Conservation (phyloP, 441 rosid genomes). For the Aleurites moluccanus region DNA sequence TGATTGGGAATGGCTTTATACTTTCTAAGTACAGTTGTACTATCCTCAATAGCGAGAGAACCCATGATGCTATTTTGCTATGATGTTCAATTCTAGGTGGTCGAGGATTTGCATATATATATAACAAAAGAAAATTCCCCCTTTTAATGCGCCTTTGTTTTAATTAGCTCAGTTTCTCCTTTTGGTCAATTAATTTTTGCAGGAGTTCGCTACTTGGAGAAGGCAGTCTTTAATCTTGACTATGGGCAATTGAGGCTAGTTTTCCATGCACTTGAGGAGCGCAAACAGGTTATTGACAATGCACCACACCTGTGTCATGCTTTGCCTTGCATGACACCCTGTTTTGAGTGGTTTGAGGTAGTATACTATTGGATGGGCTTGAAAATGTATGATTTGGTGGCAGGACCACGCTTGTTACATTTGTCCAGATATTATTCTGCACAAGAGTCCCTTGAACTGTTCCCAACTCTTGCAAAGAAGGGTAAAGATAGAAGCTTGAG, state of each 20-base stretch:
- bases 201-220: slow-evolving; percentile 98
- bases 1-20: neutral
- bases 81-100: no score
- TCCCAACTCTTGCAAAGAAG: slow-evolving; percentile 87
- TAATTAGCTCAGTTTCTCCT: neutral
- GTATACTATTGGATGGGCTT: slow-evolving; percentile 89
- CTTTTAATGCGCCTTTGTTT: neutral
- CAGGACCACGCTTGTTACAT: slow-evolving; percentile 78
- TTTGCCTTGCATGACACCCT: slow-evolving; percentile 97
- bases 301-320: slow-evolving; percentile 97
- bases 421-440: slow-evolving; percentile 88
- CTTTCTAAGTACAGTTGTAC: no score
- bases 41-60: no score
- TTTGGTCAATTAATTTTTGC: slow-evolving; percentile 1
- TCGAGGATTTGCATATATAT: no score
- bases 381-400: slow-evolving; percentile 96
- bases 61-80: no score
- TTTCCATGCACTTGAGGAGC: slow-evolving; percentile 94
- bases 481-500: slow-evolving; percentile 62
- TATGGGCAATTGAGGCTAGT: slow-evolving; percentile 90
- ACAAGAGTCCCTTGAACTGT: slow-evolving; percentile 77
- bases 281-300: slow-evolving; percentile 86
- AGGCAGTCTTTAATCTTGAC: slow-evolving; percentile 91
- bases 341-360: slow-evolving; percentile 93
- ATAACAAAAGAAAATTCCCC: neutral